These are phyloP conservation scores for Periglandula ipomoeae DNA, from an alignment of 2,329 filamentous ascomycete genomes.

Conservation along the genomic window DNA sequence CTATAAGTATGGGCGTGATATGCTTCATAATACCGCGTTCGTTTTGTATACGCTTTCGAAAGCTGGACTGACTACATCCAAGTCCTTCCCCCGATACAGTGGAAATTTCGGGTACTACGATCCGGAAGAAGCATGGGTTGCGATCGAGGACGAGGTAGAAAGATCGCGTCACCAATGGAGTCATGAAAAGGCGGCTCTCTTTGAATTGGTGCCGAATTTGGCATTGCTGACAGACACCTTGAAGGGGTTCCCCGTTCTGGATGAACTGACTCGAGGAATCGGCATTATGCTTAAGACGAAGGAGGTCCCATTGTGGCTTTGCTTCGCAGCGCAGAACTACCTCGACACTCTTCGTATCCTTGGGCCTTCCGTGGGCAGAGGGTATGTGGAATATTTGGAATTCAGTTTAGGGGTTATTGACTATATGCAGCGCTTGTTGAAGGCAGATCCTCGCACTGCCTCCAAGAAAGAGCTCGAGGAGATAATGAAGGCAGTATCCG, in stretches of 20 bases:
- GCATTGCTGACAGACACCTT: neutral
- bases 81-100: neutral
- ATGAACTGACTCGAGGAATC: neutral
- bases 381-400: neutral
- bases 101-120: neutral
- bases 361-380: neutral
- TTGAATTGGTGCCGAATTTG: neutral
- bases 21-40: neutral
- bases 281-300: neutral
- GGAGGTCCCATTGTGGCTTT: neutral
- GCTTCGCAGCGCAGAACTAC: neutral
- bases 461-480: neutral
- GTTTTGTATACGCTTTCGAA: neutral
- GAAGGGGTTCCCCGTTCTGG: neutral
- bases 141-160: neutral
- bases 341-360: neutral
- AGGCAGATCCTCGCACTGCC: neutral
- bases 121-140: neutral
- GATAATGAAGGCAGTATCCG: neutral
- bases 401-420: neutral
- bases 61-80: neutral
- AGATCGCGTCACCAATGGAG: neutral
- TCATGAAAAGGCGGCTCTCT: neutral
- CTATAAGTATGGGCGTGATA: neutral
- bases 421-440: neutral